phyloP scores from a whole-genome alignment of 257 asterid genomes.

The Paraleonurus japonicus region DNA sequence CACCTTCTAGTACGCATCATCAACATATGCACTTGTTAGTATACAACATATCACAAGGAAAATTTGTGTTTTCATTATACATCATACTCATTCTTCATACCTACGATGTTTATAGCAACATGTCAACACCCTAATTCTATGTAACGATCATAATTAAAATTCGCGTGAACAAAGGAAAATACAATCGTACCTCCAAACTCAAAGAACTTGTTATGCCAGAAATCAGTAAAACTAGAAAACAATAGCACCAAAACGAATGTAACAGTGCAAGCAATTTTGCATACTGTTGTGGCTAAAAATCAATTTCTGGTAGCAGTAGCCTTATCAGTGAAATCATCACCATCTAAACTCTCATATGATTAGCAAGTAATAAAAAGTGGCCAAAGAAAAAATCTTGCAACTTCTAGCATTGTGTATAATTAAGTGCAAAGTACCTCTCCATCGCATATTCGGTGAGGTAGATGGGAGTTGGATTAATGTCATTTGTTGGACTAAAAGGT shows the following conservation, averaged over 20 bases:
- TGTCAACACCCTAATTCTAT: neutral
- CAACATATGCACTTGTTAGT: neutral
- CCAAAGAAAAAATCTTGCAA: neutral
- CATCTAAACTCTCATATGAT: neutral
- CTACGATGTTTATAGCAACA: neutral
- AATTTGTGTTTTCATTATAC: neutral
- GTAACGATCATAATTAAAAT: neutral
- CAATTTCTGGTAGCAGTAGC: neutral
- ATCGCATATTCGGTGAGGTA: slow-evolving; percentile 70
- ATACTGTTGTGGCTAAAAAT: neutral
- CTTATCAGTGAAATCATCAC: slow-evolving; percentile 4
- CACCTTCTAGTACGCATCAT: neutral
- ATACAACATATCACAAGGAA: neutral
- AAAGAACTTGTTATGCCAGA: neutral
- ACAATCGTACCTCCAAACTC: slow-evolving; percentile 7
- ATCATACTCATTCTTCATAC: slow-evolving; percentile 6
- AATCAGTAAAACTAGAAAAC: neutral
- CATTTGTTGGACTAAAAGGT: slow-evolving; percentile 89
- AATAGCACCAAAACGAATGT: neutral
- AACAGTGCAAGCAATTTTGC: neutral
- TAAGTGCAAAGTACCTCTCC: slow-evolving; percentile 62
- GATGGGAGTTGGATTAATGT: slow-evolving; percentile 83
- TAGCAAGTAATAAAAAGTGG: slow-evolving; percentile 9
- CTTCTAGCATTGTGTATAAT: neutral
- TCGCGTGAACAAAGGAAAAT: slow-evolving; percentile 1